Base-by-base conservation (phyloP, 2,329 filamentous ascomycete genomes). In the Clonostachys byssicola region DNA sequence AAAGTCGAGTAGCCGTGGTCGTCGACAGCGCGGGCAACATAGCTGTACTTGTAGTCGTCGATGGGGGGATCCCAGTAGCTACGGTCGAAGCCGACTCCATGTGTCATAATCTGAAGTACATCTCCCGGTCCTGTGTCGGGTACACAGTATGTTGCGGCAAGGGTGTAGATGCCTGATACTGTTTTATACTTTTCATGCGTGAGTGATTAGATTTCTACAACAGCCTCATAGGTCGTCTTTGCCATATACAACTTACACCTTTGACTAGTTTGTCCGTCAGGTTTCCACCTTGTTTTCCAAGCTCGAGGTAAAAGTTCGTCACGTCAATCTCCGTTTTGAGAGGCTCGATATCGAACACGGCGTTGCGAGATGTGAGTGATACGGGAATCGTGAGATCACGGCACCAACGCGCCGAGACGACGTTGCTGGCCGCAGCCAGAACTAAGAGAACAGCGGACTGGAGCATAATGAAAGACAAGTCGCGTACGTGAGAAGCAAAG, bases 61-160 rank as follows among this genome's bases (percentile, higher is more conserved):
- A 68, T 77, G 1, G 78, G 60, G 12, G 78, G 60, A 57, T 86
- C 80, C 81, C 82, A 86, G 67, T 85, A 86, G 41, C 70, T 77
- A 43, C 59, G 59, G 46, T 67, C 64, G 48, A 70, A 70, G 20
- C 66, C 70, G 20, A 70, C 52, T 5, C 70, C 69, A 44, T 71
- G 68, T 5, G 71, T 73, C 44, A 68, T 58, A 43, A 72, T 63
- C 54, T 73, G 67, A 5, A 72, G 49, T 18, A 59, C 52, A 13
- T 56, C 36, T 45, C 68, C 59, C 12, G 71, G 62, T 10, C 68
- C 73, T 6, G 54, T 55, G 49, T 76, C 70, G 0, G 83, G 83
- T 46, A 71, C 64, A 62, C 84, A 88, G 66, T 83, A 84, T 10
- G 78, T 80, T 0, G 80, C 75, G 5, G 72, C 77, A 43, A 87